Conservation (phyloP, 805 yeast species). For the Ogataea allantospora region DNA sequence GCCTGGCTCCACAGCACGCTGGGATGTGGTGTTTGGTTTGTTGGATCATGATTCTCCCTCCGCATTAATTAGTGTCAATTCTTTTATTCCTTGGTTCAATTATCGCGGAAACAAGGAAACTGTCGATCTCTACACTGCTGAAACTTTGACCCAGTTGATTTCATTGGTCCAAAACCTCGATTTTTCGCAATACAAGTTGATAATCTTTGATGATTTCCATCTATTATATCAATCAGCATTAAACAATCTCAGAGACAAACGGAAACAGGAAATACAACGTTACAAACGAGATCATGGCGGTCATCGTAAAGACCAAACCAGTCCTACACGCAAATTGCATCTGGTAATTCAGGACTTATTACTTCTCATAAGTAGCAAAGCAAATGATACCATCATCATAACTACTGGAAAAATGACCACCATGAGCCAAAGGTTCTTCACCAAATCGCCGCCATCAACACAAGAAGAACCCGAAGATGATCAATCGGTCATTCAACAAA, state of each 20-base stretch:
- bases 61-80: constrained; percentile 1
- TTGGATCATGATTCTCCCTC: constrained; percentile 12
- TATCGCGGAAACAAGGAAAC: constrained; percentile 7
- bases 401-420: constrained; percentile 31
- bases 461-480: constrained; percentile 11
- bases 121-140: constrained; percentile 19
- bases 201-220: constrained; percentile 32
- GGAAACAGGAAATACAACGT: constrained; percentile 1
- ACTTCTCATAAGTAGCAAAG: constrained; percentile 16
- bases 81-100: constrained; percentile 30
- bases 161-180: constrained; percentile 19
- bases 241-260: constrained; percentile 9
- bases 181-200: constrained; percentile 21
- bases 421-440: constrained; percentile 25
- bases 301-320: constrained; percentile 12
- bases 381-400: constrained; percentile 17
- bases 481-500: constrained; percentile 27
- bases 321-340: constrained; percentile 24
- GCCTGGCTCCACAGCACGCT: constrained; percentile 30
- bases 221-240: constrained; percentile 21
- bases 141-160: constrained; percentile 24
- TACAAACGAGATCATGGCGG: constrained; percentile 24
- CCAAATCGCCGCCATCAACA: constrained; percentile 8
- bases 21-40: constrained; percentile 27
- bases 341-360: constrained; percentile 23